Evolutionary conservation across 441 rosid genomes (phyloP).

Genomic region (Eutrema salsugineum): DNA sequence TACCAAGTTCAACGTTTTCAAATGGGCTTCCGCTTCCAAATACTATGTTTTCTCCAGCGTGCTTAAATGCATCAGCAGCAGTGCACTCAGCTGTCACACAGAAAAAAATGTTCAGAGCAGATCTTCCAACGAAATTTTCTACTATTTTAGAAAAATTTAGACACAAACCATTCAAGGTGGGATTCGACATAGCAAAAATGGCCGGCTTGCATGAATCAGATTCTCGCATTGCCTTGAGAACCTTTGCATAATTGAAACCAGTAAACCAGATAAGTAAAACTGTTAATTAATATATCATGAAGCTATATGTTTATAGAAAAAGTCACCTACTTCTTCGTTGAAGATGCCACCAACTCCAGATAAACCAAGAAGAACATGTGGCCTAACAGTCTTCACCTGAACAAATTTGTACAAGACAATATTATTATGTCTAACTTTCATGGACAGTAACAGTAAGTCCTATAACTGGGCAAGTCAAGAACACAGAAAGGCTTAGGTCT

Average conservation of each 20-base stretch:
- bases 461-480: slow-evolving; percentile 6
- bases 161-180: slow-evolving; percentile 89
- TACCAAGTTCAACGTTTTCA: slow-evolving; percentile 81
- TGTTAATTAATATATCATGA: not conserved
- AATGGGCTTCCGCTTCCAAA: slow-evolving; percentile 99
- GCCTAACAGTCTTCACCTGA: slow-evolving; percentile 86
- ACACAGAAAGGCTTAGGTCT: slow-evolving; percentile 23
- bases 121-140: slow-evolving; percentile 12
- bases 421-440: not conserved
- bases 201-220: slow-evolving; percentile 86
- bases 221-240: slow-evolving; percentile 89
- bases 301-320: not conserved
- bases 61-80: slow-evolving; percentile 90
- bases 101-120: slow-evolving; percentile 20
- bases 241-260: slow-evolving; percentile 40
- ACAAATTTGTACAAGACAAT: not conserved
- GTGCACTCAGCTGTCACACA: slow-evolving; percentile 83
- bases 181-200: slow-evolving; percentile 98
- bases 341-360: slow-evolving; percentile 99
- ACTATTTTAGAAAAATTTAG: not conserved
- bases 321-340: slow-evolving; percentile 60
- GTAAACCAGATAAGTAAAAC: slow-evolving; percentile 8
- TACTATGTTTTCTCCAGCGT: slow-evolving; percentile 86
- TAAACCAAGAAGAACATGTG: slow-evolving; percentile 96
- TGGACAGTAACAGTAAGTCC: slow-evolving; percentile 12